phyloP scores from a whole-genome alignment of 805 yeast species.

The Metschnikowia gelsemii region DNA sequence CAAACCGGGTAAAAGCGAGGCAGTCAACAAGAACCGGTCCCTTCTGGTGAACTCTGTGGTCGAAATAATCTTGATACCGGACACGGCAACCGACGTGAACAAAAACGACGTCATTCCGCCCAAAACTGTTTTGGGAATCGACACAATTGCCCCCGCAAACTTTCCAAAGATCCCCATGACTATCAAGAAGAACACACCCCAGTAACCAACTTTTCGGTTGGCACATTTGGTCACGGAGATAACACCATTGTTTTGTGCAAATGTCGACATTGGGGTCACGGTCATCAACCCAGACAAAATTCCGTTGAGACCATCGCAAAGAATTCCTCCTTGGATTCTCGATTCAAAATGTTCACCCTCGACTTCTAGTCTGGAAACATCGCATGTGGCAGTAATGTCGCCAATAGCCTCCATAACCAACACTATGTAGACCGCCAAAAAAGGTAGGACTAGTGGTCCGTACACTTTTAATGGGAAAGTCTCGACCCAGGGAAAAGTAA shows the following conservation, averaged over 20 bases:
- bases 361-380: constrained; percentile 81
- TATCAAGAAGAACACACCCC: constrained; percentile 75
- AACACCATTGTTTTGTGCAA: constrained; percentile 95
- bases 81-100: constrained; percentile 22
- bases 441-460: constrained; percentile 84
- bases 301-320: constrained; percentile 86
- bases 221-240: constrained; percentile 92
- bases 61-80: constrained; percentile 22
- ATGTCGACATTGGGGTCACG: constrained; percentile 85
- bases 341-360: constrained; percentile 81
- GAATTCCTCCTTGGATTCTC: constrained; percentile 87
- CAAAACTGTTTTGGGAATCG: constrained; percentile 63
- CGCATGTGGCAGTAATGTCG: constrained; percentile 91
- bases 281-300: constrained; percentile 75
- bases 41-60: constrained; percentile 24
- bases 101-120: constrained; percentile 23
- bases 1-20: constrained; percentile 20
- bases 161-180: constrained; percentile 81
- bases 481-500: constrained; percentile 82
- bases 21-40: constrained; percentile 22
- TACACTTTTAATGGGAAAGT: constrained; percentile 75
- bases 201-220: constrained; percentile 74
- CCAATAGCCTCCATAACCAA: constrained; percentile 93
- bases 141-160: constrained; percentile 55
- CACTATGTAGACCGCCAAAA: constrained; percentile 77